These are phyloP conservation scores for Chalciporus sp. DNA, from an alignment of 1,284 basidiomycete species.

Conservation along the genomic window DNA sequence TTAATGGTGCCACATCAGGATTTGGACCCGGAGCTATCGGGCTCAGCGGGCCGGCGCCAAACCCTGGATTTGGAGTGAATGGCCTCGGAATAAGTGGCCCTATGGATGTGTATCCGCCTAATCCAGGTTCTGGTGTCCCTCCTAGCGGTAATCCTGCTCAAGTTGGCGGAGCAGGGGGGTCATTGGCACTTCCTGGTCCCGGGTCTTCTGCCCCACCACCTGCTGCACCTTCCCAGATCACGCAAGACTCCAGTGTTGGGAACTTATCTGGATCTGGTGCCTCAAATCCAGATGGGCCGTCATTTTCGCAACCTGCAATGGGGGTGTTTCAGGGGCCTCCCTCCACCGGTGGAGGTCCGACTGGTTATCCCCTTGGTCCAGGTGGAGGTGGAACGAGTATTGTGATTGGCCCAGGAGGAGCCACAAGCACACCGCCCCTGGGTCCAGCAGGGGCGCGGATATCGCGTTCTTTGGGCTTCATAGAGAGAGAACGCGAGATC, in stretches of 20 bases:
- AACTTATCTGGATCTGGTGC: conserved; percentile 11
- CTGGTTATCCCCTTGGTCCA: conserved; percentile 26
- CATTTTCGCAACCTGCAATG: conserved; percentile 33
- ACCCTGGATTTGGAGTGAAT: conserved; percentile 24
- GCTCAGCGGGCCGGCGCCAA: conserved; percentile 20
- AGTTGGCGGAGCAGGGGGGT: conserved; percentile 11
- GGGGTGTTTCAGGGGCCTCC: conserved; percentile 34
- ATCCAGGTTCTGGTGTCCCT: conserved; percentile 14
- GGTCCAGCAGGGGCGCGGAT: conserved; percentile 25
- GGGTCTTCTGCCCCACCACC: conserved; percentile 10
- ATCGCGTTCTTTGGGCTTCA: conserved; percentile 28
- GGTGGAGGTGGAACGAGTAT: conserved; percentile 25
- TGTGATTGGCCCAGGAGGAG: conserved; percentile 28
- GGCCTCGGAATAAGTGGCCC: conserved; percentile 23
- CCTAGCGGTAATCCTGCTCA: conserved; percentile 10
- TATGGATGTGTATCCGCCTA: conserved; percentile 21
- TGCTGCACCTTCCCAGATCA: conserved; percentile 15
- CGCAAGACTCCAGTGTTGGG: conserved; percentile 7
- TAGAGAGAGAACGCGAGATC: conserved; percentile 30
- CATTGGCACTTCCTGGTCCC: conserved; percentile 11
- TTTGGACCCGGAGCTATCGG: conserved; percentile 22
- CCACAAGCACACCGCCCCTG: conserved; percentile 18
- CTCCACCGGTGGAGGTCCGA: conserved; percentile 20
- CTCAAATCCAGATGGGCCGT: conserved; percentile 17
- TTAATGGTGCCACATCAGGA: conserved; percentile 18